Evolutionary conservation across 805 yeast species (phyloP).

Genomic region (Sugiyamaella marilandica): DNA sequence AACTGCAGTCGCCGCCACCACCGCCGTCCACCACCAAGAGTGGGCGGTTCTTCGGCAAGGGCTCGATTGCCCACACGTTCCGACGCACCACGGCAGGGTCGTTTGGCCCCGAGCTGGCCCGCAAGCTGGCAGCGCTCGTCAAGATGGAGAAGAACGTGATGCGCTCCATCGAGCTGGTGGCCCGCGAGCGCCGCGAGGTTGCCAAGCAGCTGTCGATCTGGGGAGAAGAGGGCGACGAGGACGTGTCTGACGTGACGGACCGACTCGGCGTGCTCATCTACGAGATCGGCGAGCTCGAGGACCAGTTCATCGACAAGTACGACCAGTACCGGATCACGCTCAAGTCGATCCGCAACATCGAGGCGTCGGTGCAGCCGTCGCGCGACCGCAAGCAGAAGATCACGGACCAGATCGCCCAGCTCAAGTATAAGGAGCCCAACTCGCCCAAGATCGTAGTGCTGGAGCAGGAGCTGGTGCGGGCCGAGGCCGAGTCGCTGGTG

Average conservation of each 20-base stretch:
- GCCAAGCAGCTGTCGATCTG: constrained; percentile 95
- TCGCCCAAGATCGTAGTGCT: constrained; percentile 91
- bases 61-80: constrained; percentile 40
- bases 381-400: constrained; percentile 97
- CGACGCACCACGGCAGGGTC: constrained; percentile 86
- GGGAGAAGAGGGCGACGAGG: constrained; percentile 99
- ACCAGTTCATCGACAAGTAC: constrained; percentile 95
- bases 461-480: constrained; percentile 98
- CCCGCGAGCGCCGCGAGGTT: constrained; percentile 90
- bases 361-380: constrained; percentile 95
- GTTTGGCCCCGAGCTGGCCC: constrained; percentile 90
- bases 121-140: constrained; percentile 85
- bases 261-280: constrained; percentile 92
- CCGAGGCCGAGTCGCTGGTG: constrained; percentile 97
- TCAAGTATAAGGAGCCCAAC: constrained; percentile 97
- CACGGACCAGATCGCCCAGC: constrained; percentile 94
- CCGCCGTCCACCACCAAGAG: constrained; percentile 86
- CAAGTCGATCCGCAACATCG: constrained; percentile 92
- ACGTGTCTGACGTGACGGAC: constrained; percentile 94
- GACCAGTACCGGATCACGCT: constrained; percentile 96
- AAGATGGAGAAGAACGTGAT: constrained; percentile 95
- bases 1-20: constrained; percentile 89
- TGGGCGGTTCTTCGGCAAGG: constrained; percentile 84
- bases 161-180: constrained; percentile 88
- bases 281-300: constrained; percentile 97